A percentile compares a stretch with the other conserved stretches of the same genome.
These are phyloP conservation scores for Macrolepiota albuminosa DNA, from an alignment of 768 basidiomycete species.

Conservation along the genomic window DNA sequence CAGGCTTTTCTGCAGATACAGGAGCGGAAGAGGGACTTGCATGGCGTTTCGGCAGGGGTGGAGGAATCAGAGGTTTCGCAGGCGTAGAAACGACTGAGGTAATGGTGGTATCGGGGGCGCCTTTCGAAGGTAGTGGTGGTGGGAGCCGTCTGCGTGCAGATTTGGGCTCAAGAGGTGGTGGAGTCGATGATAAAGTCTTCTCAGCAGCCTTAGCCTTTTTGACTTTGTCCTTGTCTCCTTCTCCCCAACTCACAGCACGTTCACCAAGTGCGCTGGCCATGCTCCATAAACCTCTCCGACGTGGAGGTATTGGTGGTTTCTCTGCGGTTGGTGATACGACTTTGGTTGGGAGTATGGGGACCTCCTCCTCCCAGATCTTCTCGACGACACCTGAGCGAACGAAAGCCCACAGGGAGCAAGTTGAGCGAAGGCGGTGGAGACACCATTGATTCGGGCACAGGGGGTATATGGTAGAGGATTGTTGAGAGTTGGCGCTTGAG, in stretches of 20 bases:
- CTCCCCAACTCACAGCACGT: constrained; percentile 53
- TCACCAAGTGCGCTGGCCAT: constrained; percentile 61
- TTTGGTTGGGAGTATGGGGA: constrained; percentile 30
- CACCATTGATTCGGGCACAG: constrained; percentile 87
- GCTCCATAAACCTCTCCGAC: constrained; percentile 62
- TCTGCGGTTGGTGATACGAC: constrained; percentile 21
- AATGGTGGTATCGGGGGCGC: constrained; percentile 4
- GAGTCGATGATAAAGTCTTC: background rate
- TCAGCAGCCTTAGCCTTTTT: constrained; percentile 16
- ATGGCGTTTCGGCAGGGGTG: constrained; percentile 46
- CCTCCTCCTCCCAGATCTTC: constrained; percentile 85
- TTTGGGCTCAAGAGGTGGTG: constrained; percentile 13
- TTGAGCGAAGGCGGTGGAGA: constrained; percentile 71
- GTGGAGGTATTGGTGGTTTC: constrained; percentile 61
- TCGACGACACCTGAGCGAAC: constrained; percentile 79
- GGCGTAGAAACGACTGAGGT: constrained; percentile 20
- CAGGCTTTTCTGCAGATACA: background rate
- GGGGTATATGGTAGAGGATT: constrained; percentile 59
- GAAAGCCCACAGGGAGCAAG: constrained; percentile 90
- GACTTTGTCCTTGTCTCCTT: constrained; percentile 34
- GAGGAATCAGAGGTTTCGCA: constrained; percentile 26
- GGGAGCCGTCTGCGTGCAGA: constrained; percentile 22
- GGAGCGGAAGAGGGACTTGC: constrained; percentile 11
- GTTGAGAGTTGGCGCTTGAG: constrained; percentile 19
- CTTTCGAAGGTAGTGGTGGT: constrained; percentile 24